Base-by-base conservation (phyloP, 352 stramenopile genomes). In the Globisporangium spinosum region DNA sequence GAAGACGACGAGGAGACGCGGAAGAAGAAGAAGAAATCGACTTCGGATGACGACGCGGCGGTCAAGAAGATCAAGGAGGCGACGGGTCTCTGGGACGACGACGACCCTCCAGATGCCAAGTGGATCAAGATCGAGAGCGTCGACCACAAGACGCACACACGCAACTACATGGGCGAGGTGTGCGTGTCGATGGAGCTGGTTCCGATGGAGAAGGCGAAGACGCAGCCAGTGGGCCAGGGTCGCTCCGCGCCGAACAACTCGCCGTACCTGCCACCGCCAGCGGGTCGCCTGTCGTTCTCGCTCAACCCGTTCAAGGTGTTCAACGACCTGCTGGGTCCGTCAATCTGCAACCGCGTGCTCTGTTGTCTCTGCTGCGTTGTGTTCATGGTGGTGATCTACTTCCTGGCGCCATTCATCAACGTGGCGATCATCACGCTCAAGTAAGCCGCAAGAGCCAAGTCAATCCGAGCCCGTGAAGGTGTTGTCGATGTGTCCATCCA, bases 281-380 rank as follows among this genome's bases (percentile, higher is more conserved):
- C 87, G 27, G 94, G 94, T 9, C 83, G 95, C 9, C 74, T 98
- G 2, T 95, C 95, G 67, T 97, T 97, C 74, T 94, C 82, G 15
- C 79, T 96, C 64, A 97, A 98, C 71, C 92, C 92, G 55, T 97
- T 97, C 73, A 94, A 93, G 71, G 78, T 98, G 7, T 80, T 95
- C 56, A 91, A 87, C 67, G 89, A 97, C 40, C 67, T 97, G 47
- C 74, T 97, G 17, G 92, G 92, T 9, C 91, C 91, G 23, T 88
- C 82, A 7, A 91, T 97, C 47, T 97, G 87, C 79, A 79, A 93
- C 72, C 81, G 83, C 23, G 77, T 95, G 54, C 79, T 89, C 68
- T 93, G 91, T 75, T 95, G 87, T 68, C 83, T 91, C 58, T 95
- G 86, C 85, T 96, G 87, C 70, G 67, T 96, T 25, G 63, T 86